These are phyloP conservation scores for Ophiostoma angusticollis DNA, from an alignment of 2,329 filamentous ascomycete genomes.

Conservation along the genomic window DNA sequence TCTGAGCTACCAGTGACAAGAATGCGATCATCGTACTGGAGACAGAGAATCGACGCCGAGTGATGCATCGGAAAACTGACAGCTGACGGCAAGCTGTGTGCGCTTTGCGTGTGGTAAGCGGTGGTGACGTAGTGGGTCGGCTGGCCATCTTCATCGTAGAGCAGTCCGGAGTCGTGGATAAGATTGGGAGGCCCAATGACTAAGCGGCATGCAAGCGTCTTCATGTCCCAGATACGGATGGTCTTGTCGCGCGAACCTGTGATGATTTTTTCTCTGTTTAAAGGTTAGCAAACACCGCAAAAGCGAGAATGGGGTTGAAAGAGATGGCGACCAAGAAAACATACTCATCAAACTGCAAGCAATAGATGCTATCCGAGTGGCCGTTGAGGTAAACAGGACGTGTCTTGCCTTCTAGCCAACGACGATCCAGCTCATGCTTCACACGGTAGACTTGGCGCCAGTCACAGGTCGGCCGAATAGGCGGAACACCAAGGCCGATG, in stretches of 20 bases:
- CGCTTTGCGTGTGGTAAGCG: conserved; percentile 21
- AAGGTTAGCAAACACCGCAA: neutral
- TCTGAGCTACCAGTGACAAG: conserved; percentile 94
- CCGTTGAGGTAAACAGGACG: conserved; percentile 82
- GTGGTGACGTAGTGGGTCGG: conserved; percentile 41
- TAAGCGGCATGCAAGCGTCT: conserved; percentile 70
- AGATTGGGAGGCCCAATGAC: conserved; percentile 71
- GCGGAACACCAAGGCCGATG: conserved; percentile 43
- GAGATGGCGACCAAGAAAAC: conserved; percentile 19
- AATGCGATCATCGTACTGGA: conserved; percentile 87
- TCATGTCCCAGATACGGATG: conserved; percentile 91
- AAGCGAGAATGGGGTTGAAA: neutral
- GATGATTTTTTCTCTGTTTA: conserved; percentile 59
- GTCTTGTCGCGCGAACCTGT: conserved; percentile 93
- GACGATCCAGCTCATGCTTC: conserved; percentile 58
- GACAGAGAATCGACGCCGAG: conserved; percentile 82
- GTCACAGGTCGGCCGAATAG: conserved; percentile 48
- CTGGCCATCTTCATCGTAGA: conserved; percentile 37
- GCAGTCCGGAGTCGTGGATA: conserved; percentile 37
- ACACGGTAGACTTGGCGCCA: conserved; percentile 80
- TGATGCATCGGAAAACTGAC: conserved; percentile 56
- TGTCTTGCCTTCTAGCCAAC: conserved; percentile 70
- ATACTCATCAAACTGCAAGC: conserved; percentile 92
- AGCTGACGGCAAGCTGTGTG: conserved; percentile 37
- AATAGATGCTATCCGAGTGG: conserved; percentile 93